Evolutionary conservation across 129 eudicot species (phyloP), one percentile per base, ranked within the genome.

Genomic region (Ambrosia artemisiifolia): DNA sequence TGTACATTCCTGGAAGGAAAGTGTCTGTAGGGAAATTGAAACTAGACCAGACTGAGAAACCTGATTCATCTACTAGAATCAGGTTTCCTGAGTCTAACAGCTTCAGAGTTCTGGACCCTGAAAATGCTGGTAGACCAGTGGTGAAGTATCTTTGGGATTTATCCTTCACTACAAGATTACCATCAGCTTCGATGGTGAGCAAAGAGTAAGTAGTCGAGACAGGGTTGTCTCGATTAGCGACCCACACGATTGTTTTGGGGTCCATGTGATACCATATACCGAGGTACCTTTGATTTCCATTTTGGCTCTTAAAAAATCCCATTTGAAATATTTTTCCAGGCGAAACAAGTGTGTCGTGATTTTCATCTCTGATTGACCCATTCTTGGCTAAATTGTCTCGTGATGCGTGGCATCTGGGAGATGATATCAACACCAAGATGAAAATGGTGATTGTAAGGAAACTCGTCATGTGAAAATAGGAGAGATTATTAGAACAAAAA

Each of bases 171-270:
- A 71, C 80, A 56, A 76, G 67, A 38, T 83, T 83, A 24, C 87
- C 87, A 44, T 80, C 87, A 0, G 51, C 63, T 71, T 77, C 75
- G 18, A 83, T 76, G 19, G 35, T 18, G 30, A 75, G 33, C 28
- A 53, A 5, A 11, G 73, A 46, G 14, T 68, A 78, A 8, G 33
- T 13, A 16, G 82, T 44, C 13, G 64, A 3, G 9, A 64, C 12
- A 2, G 92, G 88, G 9, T 43, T 50, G 49, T 81, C 82, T 36
- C 96, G 85, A 63, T 89, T 89, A 6, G 88, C 95, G 2, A 88
- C 95, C 95, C 95, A 85, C 7, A 85, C 84, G 1, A 80, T 11
- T 3, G 87, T 80, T 18, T 73, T 54, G 1, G 63, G 72, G 47
- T 72, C 75, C 4, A 72, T 24, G 19, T 61, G 47, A 54, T 85